Base-by-base conservation (phyloP, 352 stramenopile genomes). In the Phytophthora palmivora region DNA sequence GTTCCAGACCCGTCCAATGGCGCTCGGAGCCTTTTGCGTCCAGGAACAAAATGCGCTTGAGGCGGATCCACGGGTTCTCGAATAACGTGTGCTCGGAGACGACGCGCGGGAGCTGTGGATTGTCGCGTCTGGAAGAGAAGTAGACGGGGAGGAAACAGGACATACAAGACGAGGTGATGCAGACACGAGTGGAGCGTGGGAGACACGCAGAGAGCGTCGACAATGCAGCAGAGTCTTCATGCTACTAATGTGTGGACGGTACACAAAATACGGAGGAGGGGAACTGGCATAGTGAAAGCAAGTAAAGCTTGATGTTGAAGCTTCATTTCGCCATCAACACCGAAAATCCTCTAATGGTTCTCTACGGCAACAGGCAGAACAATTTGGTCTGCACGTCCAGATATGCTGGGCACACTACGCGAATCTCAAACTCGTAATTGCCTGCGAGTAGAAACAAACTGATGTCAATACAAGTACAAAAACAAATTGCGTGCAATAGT, bases 341-440 rank as follows among this genome's bases (percentile, higher is more conserved):
- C 8, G 15, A 12, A 24, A 19, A 33, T 16, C 14, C 37, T 51
- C 30, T 65, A 70, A 24, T 58, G 51, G 21, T 58, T 84, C 19
- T 72, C 78, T 5, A 93, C 81, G 12, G 70, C 42, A 26, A 94
- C 22, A 0, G 72, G 49, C 6, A 89, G 44, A 16, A 34, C 53
- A 1, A 33, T 36, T 69, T 82, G 15, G 80, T 63, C 18, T 89
- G 73, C 8, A 79, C 77, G 51, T 81, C 82, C 9, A 95, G 54
- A 67, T 93, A 93, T 42, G 72, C 62, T 0, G 74, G 70, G 18
- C 78, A 89, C 45, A 91, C 50, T 3, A 84, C 86, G n/a, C 84
- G 79, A n/a, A 93, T 56, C 37, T 95, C 86, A 18, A 95, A 58
- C 28, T 91, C 74, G 68, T 91, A 91, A 30, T 86, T 84, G 64